Evolutionary conservation across 768 basidiomycete species (phyloP).

Genomic region (Boletus sp.): DNA sequence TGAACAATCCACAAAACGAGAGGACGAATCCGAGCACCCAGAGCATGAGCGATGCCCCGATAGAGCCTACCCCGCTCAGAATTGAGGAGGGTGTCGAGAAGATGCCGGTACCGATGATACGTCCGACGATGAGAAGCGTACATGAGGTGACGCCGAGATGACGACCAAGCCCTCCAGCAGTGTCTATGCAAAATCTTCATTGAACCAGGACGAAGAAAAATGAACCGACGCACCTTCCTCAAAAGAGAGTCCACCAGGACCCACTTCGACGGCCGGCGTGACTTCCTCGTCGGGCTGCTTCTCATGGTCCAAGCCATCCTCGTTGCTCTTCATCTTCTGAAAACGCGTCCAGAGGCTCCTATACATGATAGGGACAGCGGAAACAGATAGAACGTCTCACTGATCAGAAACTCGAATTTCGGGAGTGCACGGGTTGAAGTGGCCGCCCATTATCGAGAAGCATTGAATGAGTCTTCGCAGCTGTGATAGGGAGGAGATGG

Average conservation of each 20-base stretch:
- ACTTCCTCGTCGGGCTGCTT: not conserved
- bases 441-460: not conserved
- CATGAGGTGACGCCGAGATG: conserved; percentile 55
- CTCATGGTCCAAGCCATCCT: not conserved
- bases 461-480: too few species aligned
- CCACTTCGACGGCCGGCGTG: conserved; percentile 12
- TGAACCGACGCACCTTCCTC: conserved; percentile 40
- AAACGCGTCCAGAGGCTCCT: not conserved
- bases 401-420: not conserved
- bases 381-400: not conserved
- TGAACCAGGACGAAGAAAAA: not conserved
- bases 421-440: not conserved
- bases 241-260: conserved; percentile 46
- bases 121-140: conserved; percentile 53
- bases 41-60: conserved; percentile 59
- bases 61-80: conserved; percentile 51
- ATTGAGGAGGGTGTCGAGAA: conserved; percentile 62
- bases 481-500: not conserved
- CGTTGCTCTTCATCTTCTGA: not conserved
- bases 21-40: conserved; percentile 61
- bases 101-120: conserved; percentile 59
- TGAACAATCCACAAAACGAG: conserved; percentile 57
- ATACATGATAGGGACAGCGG: conserved; percentile 1
- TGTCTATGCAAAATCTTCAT: conserved; percentile 29
- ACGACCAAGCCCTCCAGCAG: conserved; percentile 54